Conservation (phyloP, 257 asterid genomes). For the Coffea eugenioides region DNA sequence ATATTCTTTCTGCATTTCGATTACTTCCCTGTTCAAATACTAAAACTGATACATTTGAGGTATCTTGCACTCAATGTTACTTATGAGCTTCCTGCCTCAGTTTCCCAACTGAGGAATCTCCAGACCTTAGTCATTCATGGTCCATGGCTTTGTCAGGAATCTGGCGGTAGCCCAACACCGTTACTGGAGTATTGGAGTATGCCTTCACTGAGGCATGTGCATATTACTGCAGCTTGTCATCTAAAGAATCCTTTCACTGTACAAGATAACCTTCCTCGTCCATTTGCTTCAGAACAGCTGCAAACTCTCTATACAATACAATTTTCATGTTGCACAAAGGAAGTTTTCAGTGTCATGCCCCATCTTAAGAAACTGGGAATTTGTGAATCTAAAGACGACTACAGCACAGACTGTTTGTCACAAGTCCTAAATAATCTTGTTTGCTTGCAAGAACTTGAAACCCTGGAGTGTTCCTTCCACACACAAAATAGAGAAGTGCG, state of each 20-base stretch:
- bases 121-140: slow-evolving; percentile 27
- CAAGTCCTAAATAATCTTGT: no score
- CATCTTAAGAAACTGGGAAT: no score
- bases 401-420: no score
- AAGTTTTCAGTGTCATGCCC: no score
- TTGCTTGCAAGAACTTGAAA: no score
- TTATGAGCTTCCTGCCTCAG: slow-evolving; percentile 14
- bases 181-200: slow-evolving; percentile 24
- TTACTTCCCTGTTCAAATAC: slow-evolving; percentile 28
- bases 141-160: no score
- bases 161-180: slow-evolving; percentile 9
- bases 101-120: slow-evolving; percentile 20
- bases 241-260: no score
- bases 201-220: slow-evolving; percentile 28
- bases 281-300: no score
- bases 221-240: slow-evolving; percentile 14
- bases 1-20: slow-evolving; percentile 20
- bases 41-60: slow-evolving; percentile 24
- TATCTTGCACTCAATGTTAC: slow-evolving; percentile 29
- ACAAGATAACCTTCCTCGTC: not conserved
- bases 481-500: not conserved
- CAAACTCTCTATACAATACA: no score
- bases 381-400: no score
- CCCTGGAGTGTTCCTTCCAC: no score
- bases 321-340: no score